These are phyloP conservation scores for Crithidia thermophila DNA, from an alignment of 208 protist species.

Conservation along the genomic window DNA sequence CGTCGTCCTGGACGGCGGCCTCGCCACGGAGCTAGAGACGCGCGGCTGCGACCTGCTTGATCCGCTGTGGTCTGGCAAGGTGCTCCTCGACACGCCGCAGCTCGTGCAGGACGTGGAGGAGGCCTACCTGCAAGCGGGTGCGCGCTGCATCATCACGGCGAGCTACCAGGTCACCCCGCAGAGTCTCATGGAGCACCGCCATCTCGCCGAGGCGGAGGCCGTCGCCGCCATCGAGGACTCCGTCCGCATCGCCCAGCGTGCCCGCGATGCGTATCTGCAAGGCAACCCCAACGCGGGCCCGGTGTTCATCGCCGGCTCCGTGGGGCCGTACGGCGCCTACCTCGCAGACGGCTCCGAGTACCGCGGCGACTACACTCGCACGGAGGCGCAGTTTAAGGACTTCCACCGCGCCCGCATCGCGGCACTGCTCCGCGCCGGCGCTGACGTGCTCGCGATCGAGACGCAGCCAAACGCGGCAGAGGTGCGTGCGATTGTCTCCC, in stretches of 20 bases:
- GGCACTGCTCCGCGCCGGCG: conserved; percentile 44
- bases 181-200: conserved; percentile 43
- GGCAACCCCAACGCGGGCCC: conserved; percentile 11
- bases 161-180: conserved; percentile 65
- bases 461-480: conserved; percentile 57
- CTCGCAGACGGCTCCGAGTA: conserved; percentile 69
- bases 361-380: conserved; percentile 47
- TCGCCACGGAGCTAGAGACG: conserved; percentile 61
- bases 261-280: conserved; percentile 17
- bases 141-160: conserved; percentile 62
- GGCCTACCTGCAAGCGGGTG: conserved; percentile 44
- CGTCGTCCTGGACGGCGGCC: conserved; percentile 58
- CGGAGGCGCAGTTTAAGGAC: conserved; percentile 32
- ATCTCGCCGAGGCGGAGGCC: conserved; percentile 33
- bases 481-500: conserved; percentile 46
- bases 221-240: conserved; percentile 38
- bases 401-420: conserved; percentile 64
- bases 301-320: conserved; percentile 61
- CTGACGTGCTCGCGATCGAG: conserved; percentile 68
- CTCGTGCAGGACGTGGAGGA: conserved; percentile 39
- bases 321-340: conserved; percentile 71
- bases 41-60: conserved; percentile 49
- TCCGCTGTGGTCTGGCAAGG: conserved; percentile 70
- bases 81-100: conserved; percentile 43
- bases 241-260: conserved; percentile 41